Evolutionary conservation across 352 stramenopile genomes (phyloP).

Genomic region (Poterioochromonas sp.): DNA sequence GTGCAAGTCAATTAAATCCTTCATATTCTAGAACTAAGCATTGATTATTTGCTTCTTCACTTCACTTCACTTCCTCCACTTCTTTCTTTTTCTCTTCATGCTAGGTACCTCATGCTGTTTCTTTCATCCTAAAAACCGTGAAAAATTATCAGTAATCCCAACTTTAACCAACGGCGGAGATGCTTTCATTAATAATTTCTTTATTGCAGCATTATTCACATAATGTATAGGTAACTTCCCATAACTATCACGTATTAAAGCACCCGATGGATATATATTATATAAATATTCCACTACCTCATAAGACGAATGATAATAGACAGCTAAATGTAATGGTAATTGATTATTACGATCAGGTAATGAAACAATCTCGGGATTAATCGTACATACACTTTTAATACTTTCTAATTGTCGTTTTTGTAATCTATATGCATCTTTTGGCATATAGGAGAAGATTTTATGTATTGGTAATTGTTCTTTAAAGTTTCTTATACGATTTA

Average conservation of each 20-base stretch:
- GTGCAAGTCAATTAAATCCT: too few species aligned
- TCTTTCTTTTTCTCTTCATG: too few species aligned
- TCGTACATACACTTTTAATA: not conserved
- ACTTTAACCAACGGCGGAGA: not conserved
- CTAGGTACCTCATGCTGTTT: too few species aligned
- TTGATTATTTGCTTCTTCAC: too few species aligned
- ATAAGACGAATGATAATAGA: not conserved
- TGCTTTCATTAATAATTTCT: not conserved
- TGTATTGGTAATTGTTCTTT: conserved; percentile 5
- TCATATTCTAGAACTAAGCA: too few species aligned
- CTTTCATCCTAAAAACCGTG: too few species aligned
- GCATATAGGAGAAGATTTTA: not conserved
- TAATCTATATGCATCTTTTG: not conserved
- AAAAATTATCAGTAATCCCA: not conserved
- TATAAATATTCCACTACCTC: conserved; percentile 6
- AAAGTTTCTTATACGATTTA: conserved; percentile 7
- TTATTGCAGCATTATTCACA: not conserved
- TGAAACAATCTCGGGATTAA: not conserved
- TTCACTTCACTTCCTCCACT: too few species aligned
- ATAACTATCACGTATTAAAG: not conserved
- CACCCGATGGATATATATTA: not conserved
- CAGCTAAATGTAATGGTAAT: conserved; percentile 3
- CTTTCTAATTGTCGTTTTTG: not conserved
- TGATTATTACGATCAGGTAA: not conserved
- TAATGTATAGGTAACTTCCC: conserved; percentile 15